These are phyloP conservation scores for Nitzschia sp. DNA, from an alignment of 108 stramenopile species.

Conservation along the genomic window DNA sequence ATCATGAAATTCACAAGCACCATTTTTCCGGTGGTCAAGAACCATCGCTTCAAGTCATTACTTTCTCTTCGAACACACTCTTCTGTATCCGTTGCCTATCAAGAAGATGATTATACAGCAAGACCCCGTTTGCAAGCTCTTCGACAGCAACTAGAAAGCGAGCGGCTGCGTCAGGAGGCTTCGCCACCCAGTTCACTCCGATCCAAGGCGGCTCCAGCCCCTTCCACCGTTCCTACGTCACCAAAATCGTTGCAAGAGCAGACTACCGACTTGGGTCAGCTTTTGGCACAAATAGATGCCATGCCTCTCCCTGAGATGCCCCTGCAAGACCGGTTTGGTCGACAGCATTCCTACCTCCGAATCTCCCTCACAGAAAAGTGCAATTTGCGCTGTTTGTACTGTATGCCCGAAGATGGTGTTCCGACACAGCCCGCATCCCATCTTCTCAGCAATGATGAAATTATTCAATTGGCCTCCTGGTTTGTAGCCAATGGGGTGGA, in stretches of 20 bases:
- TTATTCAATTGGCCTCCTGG: conserved; percentile 68
- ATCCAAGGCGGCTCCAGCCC: not conserved
- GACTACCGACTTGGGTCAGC: not conserved
- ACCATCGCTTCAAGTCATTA: no score
- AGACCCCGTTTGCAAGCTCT: conserved; percentile 37
- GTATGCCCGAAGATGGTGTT: conserved; percentile 98
- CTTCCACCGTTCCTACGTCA: not conserved
- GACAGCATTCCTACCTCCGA: conserved; percentile 93
- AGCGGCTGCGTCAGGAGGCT: not conserved
- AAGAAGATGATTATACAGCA: not conserved
- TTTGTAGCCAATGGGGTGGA: conserved; percentile 83
- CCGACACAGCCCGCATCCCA: conserved; percentile 62
- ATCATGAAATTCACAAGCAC: no score
- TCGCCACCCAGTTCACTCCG: not conserved
- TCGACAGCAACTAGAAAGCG: conserved; percentile 25
- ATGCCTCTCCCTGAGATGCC: conserved; percentile 36
- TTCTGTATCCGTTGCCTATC: no score
- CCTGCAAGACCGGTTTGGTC: conserved; percentile 80
- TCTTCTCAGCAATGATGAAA: conserved; percentile 83
- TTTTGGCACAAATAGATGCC: conserved; percentile 20
- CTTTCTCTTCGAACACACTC: no score
- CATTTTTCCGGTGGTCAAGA: no score
- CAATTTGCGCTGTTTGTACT: conserved; percentile 96
- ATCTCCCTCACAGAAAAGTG: conserved; percentile 96
- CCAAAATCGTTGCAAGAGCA: not conserved